Evolutionary conservation across 345 rosid species (phyloP).

Genomic region (Cardamine resedifolia): DNA sequence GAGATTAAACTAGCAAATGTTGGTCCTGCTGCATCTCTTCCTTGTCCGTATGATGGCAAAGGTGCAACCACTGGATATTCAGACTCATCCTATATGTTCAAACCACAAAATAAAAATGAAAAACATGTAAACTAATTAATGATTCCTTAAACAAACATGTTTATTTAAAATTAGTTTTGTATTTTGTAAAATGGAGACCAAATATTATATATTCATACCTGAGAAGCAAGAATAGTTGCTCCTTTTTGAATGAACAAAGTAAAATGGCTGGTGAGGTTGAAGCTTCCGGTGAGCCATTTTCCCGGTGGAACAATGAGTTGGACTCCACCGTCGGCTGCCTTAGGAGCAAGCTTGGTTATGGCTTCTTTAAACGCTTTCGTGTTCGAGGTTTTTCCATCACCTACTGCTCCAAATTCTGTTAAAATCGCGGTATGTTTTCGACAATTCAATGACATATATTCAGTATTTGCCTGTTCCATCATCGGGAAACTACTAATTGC

Average conservation of each 20-base stretch:
- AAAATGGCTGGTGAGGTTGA: conserved; percentile 80
- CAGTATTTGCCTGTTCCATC: conserved; percentile 9
- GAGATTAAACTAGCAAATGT: conserved; percentile 61
- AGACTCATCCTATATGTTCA: conserved; percentile 43
- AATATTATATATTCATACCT: conserved; percentile 42
- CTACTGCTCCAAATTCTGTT: conserved; percentile 74
- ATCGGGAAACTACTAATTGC: conserved; percentile 27
- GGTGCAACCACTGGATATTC: conserved; percentile 62
- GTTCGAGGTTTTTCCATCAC: conserved; percentile 74
- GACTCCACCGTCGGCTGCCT: conserved; percentile 62
- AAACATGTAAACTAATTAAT: neutral
- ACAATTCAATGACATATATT: conserved; percentile 51
- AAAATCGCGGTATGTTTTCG: conserved; percentile 61
- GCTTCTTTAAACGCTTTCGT: conserved; percentile 62
- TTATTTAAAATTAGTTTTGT: neutral
- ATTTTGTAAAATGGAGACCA: neutral
- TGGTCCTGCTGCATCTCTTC: conserved; percentile 62
- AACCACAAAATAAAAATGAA: conserved; percentile 3
- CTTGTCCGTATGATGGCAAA: conserved; percentile 73
- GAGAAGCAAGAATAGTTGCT: conserved; percentile 68
- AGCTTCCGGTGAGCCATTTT: conserved; percentile 81
- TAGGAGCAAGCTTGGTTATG: conserved; percentile 49
- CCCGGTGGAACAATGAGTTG: conserved; percentile 76
- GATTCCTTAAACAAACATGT: neutral
- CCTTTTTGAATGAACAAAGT: conserved; percentile 71